Base-by-base conservation (phyloP, 2,329 filamentous ascomycete genomes). In the Cyphellophora europaea region DNA sequence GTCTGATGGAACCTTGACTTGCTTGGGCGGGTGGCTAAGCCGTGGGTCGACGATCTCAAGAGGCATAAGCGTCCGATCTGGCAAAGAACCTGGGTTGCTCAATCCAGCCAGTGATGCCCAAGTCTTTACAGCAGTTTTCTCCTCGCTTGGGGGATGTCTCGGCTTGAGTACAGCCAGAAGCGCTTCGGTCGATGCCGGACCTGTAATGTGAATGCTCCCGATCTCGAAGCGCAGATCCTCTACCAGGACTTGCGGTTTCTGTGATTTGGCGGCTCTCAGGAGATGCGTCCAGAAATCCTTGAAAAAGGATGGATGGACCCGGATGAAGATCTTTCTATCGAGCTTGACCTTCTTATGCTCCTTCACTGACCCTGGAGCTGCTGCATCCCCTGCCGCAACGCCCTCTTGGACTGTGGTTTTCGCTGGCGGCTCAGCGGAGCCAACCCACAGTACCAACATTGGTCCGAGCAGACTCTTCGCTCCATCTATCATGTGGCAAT, bases 31-130 rank as follows among this genome's bases (percentile, higher is more conserved):
- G 53, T 87, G 81, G 38, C 72, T 70, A 11, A 96, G 69, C 6
- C 89, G 79, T 18, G 89, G 87, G 53, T 98, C 91, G 35, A 77
- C 69, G 3, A 82, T 66, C 2, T 76, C 68, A 53, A 96, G 91
- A 0, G 73, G 68, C 3, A 96, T 62, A 3, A 91, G 55, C 2
- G 80, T 71, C 35, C 82, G 79, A 12, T 66, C 55, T 3, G 88
- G 85, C 2, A 94, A 63, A 2, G 77, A 68, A 1, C 79, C 71
- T 2, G 82, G 72, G 48, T 85, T 84, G 5, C 74, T 78, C 6
- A 87, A 62, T 6, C 59, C 59, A 11, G 59, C 38, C 12, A 69
- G 51, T 25, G 54, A 56, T n/a, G 38, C 41, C 65, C 65, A 69
- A 11, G 53, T 53, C 13, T 31, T 29, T 8, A 19, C 29, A 10